These are phyloP conservation scores for Herpetospermum pedunculosum DNA, from an alignment of 306 rosid genomes.

Conservation along the genomic window DNA sequence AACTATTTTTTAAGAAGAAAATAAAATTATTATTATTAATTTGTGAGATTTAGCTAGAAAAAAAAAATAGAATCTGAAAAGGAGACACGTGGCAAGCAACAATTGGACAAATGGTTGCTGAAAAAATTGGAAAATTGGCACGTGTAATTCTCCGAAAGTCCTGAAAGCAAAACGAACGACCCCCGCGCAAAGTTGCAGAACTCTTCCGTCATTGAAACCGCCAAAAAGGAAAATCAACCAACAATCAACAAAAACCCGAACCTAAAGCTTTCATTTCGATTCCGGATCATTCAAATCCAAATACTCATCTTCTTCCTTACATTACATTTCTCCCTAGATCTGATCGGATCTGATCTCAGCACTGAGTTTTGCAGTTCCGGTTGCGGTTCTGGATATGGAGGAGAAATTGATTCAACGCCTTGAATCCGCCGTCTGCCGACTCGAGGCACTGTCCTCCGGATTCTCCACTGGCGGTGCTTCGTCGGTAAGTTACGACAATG, in stretches of 20 bases:
- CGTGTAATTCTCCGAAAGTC: not conserved
- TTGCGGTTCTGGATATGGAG: constrained; percentile 34
- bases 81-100: not conserved
- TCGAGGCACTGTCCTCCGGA: constrained; percentile 47
- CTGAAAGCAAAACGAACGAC: not conserved
- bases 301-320: not conserved
- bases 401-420: constrained; percentile 59
- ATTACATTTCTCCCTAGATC: constrained; percentile 17
- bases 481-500: constrained; percentile 10
- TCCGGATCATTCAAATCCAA: not conserved
- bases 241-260: not conserved
- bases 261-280: not conserved
- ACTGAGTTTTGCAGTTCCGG: not conserved
- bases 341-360: not conserved
- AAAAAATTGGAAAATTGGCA: not conserved
- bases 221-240: not conserved
- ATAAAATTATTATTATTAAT: no score
- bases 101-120: not conserved
- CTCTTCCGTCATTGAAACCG: constrained; percentile 1
- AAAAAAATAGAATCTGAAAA: no score
- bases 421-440: constrained; percentile 74
- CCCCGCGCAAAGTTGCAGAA: constrained; percentile 2
- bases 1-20: no score
- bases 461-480: not conserved
- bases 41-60: no score